phyloP scores from a whole-genome alignment of 305 asterid genomes.

The Solanum hybrid region DNA sequence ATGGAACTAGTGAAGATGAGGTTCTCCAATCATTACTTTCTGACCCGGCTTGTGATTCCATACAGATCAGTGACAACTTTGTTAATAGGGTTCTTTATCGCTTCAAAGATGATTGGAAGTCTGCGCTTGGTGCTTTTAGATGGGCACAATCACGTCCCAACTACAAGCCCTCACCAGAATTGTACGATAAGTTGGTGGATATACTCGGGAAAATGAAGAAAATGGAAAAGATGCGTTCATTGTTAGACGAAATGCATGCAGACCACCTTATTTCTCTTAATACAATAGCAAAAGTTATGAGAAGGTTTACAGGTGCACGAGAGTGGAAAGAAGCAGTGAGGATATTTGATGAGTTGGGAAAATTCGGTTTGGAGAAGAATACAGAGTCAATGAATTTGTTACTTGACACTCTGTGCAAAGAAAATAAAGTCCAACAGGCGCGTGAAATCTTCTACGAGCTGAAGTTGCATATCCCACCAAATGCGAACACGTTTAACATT shows the following conservation, averaged over 20 bases:
- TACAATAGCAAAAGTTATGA: conserved; percentile 69
- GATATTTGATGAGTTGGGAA: conserved; percentile 52
- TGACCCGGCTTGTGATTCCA: conserved; percentile 30
- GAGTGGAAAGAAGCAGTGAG: conserved; percentile 64
- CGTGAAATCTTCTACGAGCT: conserved; percentile 56
- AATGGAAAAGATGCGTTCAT: conserved; percentile 56
- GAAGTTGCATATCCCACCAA: conserved; percentile 52
- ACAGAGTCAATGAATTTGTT: conserved; percentile 75
- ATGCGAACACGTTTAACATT: conserved; percentile 70
- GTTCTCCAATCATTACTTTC: conserved; percentile 38
- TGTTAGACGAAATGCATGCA: conserved; percentile 46
- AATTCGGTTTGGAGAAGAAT: conserved; percentile 51
- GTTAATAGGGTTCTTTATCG: conserved; percentile 48
- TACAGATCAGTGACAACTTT: conserved; percentile 34
- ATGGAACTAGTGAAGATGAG: conserved; percentile 37
- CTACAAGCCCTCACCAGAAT: conserved; percentile 40
- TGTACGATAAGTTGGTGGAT: conserved; percentile 70
- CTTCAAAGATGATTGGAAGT: conserved; percentile 83
- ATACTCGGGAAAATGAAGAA: conserved; percentile 72
- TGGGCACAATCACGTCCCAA: conserved; percentile 52
- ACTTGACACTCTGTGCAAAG: conserved; percentile 82
- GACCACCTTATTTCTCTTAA: conserved; percentile 37
- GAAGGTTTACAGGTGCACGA: conserved; percentile 72
- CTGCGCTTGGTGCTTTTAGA: conserved; percentile 71
- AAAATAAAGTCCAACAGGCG: conserved; percentile 56